Percentiles rank a stretch among this genome's conserved stretches.
Evolutionary conservation across 2,329 filamentous ascomycete species (phyloP).

Genomic region (Peltaster fructicola): DNA sequence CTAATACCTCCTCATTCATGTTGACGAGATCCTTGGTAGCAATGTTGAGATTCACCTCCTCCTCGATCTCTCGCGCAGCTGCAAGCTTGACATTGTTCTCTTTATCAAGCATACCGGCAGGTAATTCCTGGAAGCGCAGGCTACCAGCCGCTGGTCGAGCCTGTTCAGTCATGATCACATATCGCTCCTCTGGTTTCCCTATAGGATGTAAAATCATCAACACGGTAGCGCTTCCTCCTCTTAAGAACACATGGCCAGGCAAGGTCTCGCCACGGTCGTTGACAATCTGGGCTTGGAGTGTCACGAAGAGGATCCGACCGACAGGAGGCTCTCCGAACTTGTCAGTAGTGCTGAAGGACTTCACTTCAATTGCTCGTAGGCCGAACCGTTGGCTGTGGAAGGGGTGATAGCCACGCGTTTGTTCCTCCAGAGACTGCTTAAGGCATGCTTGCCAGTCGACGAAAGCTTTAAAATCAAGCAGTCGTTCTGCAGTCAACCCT

Average conservation of each 20-base stretch:
- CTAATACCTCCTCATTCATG: conserved; percentile 1
- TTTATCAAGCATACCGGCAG: conserved; percentile 1
- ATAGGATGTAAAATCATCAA: not conserved
- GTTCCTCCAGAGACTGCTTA: not conserved
- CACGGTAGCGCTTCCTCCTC: not conserved
- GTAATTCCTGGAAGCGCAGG: not conserved
- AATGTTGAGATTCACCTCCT: not conserved
- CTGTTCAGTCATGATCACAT: conserved; percentile 1
- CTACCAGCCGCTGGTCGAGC: not conserved
- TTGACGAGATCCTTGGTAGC: not conserved
- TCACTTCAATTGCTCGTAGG: not conserved
- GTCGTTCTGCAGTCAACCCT: not conserved
- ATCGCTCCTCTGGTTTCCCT: not conserved
- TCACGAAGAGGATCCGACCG: conserved; percentile 1
- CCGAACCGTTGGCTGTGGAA: not conserved
- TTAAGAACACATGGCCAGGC: conserved; percentile 1
- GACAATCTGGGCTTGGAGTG: not conserved
- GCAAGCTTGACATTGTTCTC: not conserved
- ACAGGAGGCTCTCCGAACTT: not conserved
- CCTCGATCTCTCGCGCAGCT: conserved; percentile 1
- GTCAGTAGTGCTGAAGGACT: conserved; percentile 1
- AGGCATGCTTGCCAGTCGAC: conserved; percentile 1
- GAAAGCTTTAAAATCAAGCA: conserved; percentile 1
- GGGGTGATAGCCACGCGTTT: not conserved
- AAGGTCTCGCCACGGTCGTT: not conserved